Evolutionary conservation across 257 asterid genomes (phyloP).

Genomic region (Cruciata laevipes): DNA sequence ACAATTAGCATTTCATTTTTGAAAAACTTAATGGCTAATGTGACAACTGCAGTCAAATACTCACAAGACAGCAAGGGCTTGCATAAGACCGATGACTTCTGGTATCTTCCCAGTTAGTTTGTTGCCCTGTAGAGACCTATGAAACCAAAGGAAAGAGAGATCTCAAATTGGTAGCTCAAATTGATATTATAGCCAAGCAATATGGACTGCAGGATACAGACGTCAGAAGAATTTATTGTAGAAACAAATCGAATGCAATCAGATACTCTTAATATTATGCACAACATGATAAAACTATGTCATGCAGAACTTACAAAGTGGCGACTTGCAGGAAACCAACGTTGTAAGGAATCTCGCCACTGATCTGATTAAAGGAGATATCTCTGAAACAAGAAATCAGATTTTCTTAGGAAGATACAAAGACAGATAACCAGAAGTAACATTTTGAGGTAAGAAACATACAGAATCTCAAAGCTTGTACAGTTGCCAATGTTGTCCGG

Average conservation of each 20-base stretch:
- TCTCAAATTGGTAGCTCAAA: neutral
- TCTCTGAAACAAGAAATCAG: constrained; percentile 43
- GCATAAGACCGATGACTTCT: constrained; percentile 96
- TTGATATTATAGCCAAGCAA: neutral
- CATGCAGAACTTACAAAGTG: constrained; percentile 56
- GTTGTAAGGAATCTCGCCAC: constrained; percentile 93
- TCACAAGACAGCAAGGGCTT: constrained; percentile 98
- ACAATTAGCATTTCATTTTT: neutral
- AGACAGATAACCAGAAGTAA: neutral
- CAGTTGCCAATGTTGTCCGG: constrained; percentile 95
- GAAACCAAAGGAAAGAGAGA: constrained; percentile 5
- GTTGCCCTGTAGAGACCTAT: constrained; percentile 90
- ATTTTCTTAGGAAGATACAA: neutral
- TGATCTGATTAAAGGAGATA: constrained; percentile 81
- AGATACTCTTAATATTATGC: neutral
- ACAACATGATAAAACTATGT: neutral
- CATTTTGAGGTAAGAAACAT: constrained; percentile 21
- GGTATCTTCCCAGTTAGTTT: constrained; percentile 87
- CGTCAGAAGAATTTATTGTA: neutral
- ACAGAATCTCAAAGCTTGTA: constrained; percentile 94
- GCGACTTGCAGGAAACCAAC: constrained; percentile 98
- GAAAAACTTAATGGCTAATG: neutral
- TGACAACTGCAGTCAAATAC: constrained; percentile 13
- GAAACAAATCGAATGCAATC: neutral
- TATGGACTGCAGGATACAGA: neutral